Conservation (phyloP, 2,329 filamentous ascomycete species). For the Alternaria arborescens region DNA sequence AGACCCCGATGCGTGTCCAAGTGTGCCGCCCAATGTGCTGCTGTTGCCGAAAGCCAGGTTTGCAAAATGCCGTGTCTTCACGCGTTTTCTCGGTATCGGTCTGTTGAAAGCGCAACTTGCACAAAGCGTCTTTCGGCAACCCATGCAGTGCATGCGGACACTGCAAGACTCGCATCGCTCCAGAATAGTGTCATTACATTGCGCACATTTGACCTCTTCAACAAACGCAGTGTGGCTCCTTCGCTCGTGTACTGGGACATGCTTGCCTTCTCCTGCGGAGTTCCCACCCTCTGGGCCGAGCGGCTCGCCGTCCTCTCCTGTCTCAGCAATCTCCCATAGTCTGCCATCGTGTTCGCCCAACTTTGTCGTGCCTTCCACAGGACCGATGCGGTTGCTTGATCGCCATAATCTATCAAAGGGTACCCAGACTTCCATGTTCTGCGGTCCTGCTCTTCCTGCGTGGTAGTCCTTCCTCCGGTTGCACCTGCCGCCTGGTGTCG, state of each 20-base stretch:
- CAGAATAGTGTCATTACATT: constrained; percentile 61
- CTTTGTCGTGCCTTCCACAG: constrained; percentile 43
- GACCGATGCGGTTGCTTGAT: constrained; percentile 66
- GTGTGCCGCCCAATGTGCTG: constrained; percentile 34
- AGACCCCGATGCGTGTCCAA: constrained; percentile 43
- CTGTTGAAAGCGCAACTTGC: constrained; percentile 67
- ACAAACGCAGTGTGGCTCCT: constrained; percentile 63
- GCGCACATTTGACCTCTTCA: constrained; percentile 62
- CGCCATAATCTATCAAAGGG: constrained; percentile 68
- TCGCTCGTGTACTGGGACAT: constrained; percentile 62
- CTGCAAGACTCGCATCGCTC: constrained; percentile 69
- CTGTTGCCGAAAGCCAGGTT: constrained; percentile 47
- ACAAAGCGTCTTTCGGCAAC: constrained; percentile 67
- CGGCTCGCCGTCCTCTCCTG: constrained; percentile 63
- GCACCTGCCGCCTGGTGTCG: constrained; percentile 65
- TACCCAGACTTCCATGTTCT: constrained; percentile 68
- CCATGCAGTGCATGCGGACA: constrained; percentile 68
- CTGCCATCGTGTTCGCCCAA: constrained; percentile 57
- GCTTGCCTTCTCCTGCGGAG: constrained; percentile 62
- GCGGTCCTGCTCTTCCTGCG: constrained; percentile 62
- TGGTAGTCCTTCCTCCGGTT: constrained; percentile 66
- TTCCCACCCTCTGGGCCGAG: constrained; percentile 59
- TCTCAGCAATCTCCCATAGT: constrained; percentile 65
- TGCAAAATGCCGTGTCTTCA: constrained; percentile 50
- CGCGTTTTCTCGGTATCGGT: constrained; percentile 56